phyloP scores from a whole-genome alignment of 2,329 filamentous ascomycete genomes.

The Acrocalymma vagum region DNA sequence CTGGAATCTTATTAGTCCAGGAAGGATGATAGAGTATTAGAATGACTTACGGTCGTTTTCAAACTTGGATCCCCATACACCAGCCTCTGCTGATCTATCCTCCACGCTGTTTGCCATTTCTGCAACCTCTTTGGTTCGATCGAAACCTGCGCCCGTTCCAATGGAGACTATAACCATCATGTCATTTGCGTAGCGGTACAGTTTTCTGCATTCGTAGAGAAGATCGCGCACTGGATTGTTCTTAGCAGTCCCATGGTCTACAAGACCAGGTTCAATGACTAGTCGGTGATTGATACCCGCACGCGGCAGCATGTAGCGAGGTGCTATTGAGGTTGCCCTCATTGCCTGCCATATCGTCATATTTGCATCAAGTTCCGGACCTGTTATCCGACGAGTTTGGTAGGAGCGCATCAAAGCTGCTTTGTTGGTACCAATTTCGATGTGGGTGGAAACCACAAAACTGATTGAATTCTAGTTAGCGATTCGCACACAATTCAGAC shows the following conservation, averaged over 20 bases:
- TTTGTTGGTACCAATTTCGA: constrained; percentile 37
- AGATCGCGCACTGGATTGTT: constrained; percentile 43
- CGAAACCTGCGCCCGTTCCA: constrained; percentile 32
- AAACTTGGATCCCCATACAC: constrained; percentile 29
- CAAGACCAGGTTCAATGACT: constrained; percentile 37
- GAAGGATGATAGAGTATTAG: too few relatives aligned
- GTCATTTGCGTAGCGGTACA: constrained; percentile 40
- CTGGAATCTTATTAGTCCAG: too few relatives aligned
- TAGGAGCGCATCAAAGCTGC: constrained; percentile 41
- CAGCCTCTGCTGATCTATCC: constrained; percentile 27
- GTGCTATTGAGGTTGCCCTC: constrained; percentile 31
- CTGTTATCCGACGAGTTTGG: constrained; percentile 37
- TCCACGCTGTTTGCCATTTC: constrained; percentile 39
- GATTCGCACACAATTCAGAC: background rate
- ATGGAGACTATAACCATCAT: constrained; percentile 42
- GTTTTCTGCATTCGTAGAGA: constrained; percentile 39
- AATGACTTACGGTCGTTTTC: too few relatives aligned
- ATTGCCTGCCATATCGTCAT: constrained; percentile 38
- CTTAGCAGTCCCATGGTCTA: constrained; percentile 40
- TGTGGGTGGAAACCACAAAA: constrained; percentile 37
- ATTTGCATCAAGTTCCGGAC: constrained; percentile 34
- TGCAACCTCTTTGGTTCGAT: constrained; percentile 22
- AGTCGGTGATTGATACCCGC: constrained; percentile 21
- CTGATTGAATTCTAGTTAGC: constrained; percentile 19
- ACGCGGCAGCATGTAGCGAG: constrained; percentile 28